Percentiles rank a stretch among this genome's conserved stretches.
Evolutionary conservation across 2,329 filamentous ascomycete genomes (phyloP).

Genomic region (Microsporum ferrugineum): DNA sequence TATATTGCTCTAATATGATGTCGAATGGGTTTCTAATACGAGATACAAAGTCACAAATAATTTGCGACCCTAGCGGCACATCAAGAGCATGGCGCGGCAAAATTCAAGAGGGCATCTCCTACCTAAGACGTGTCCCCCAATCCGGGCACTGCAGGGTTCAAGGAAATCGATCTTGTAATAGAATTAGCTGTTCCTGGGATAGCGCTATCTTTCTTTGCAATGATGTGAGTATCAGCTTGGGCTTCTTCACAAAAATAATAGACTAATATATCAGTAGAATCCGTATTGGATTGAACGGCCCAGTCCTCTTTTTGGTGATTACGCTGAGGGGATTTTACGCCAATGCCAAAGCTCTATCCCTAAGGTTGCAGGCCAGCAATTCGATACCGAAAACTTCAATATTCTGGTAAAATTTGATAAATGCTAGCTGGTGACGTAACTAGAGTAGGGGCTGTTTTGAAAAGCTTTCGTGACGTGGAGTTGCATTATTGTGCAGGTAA

Average conservation of each 20-base stretch:
- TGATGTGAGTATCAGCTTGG: not conserved
- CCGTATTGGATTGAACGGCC: not conserved
- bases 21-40: not conserved
- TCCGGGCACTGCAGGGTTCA: not conserved
- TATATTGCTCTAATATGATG: not conserved
- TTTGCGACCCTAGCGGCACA: not conserved
- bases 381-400: not conserved
- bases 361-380: not conserved
- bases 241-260: not conserved
- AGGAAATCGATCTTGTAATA: not conserved
- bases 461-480: too few relatives aligned
- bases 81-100: not conserved
- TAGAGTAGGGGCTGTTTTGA: not conserved
- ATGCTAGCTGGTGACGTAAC: not conserved
- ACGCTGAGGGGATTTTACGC: not conserved
- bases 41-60: not conserved
- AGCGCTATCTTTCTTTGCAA: not conserved
- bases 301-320: not conserved
- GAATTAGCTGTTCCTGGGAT: constrained; percentile 1
- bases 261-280: not conserved
- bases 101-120: not conserved
- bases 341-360: not conserved
- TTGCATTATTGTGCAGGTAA: too few relatives aligned
- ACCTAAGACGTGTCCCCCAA: not conserved
- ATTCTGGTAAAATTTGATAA: not conserved